Evolutionary conservation across 2,329 filamentous ascomycete species (phyloP).

Genomic region (Cladophialophora yegresii): DNA sequence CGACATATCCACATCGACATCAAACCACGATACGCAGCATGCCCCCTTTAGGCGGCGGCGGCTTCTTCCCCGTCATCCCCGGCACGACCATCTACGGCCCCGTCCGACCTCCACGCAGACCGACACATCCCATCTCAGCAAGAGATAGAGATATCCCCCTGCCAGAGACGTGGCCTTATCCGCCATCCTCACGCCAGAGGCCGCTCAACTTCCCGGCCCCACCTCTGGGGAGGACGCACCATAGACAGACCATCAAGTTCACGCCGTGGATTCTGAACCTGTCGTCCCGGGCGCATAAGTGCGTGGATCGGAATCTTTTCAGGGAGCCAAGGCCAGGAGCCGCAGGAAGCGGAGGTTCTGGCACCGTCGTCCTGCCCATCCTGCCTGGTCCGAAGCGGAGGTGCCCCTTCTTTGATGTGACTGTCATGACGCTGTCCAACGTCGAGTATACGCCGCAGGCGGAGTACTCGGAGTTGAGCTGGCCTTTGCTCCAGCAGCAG

Average conservation of each 20-base stretch:
- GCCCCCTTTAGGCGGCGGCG: not conserved
- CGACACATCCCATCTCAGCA: not conserved
- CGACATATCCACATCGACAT: no score
- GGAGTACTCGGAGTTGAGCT: constrained; percentile 20
- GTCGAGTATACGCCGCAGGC: constrained; percentile 15
- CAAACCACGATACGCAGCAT: not conserved
- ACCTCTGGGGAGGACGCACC: not conserved
- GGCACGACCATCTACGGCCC: not conserved
- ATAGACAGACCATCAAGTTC: constrained; percentile 3
- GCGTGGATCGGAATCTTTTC: constrained; percentile 20
- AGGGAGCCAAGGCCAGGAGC: not conserved
- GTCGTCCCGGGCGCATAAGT: constrained; percentile 14
- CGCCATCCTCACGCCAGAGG: not conserved
- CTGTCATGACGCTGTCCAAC: constrained; percentile 27
- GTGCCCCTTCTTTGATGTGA: constrained; percentile 12
- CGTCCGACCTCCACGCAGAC: not conserved
- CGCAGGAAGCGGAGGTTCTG: not conserved
- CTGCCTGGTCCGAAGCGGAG: constrained; percentile 12
- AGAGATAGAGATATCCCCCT: constrained; percentile 7
- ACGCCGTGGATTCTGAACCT: constrained; percentile 24
- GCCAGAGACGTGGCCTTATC: not conserved
- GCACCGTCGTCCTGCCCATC: constrained; percentile 26
- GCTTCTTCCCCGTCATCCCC: not conserved
- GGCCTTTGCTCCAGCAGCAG: constrained; percentile 20
- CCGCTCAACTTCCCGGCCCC: not conserved